Percentiles rank a stretch among this genome's conserved stretches.
These are phyloP conservation scores for Dalechampia spathulata DNA, from an alignment of 441 rosid genomes.

Conservation along the genomic window DNA sequence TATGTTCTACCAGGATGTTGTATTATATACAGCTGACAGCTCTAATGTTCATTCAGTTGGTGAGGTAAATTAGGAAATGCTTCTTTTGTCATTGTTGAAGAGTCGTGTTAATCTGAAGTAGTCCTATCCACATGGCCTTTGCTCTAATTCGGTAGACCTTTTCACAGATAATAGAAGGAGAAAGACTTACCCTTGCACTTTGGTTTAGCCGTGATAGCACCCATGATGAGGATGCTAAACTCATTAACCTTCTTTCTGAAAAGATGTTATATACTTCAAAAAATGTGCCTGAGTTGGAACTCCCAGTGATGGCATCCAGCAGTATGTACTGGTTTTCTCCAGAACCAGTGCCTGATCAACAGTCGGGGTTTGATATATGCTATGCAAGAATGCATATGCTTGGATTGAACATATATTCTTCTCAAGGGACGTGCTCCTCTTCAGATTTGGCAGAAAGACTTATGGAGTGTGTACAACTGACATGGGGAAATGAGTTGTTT, in stretches of 20 bases:
- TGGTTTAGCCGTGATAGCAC: constrained; percentile 84
- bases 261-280: constrained; percentile 12
- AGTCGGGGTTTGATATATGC: constrained; percentile 54
- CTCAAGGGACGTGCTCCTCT: constrained; percentile 20
- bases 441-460: constrained; percentile 40
- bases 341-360: constrained; percentile 31
- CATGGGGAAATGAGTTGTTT: constrained; percentile 44
- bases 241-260: constrained; percentile 52
- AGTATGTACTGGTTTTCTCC: constrained; percentile 76
- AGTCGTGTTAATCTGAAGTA: too few species aligned
- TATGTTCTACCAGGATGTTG: constrained; percentile 48
- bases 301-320: constrained; percentile 59
- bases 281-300: constrained; percentile 15
- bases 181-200: constrained; percentile 77
- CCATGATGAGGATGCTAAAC: constrained; percentile 82
- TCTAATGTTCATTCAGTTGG: constrained; percentile 76
- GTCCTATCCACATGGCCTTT: background rate
- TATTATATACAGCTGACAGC: constrained; percentile 82
- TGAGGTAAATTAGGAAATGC: constrained; percentile 62
- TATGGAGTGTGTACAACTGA: constrained; percentile 43
- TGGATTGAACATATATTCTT: constrained; percentile 45
- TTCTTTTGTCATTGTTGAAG: too few species aligned
- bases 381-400: constrained; percentile 53
- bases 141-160: constrained; percentile 7
- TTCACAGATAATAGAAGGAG: constrained; percentile 64